Conservation (phyloP, 2,329 filamentous ascomycete species). For the Elsinoe australis region DNA sequence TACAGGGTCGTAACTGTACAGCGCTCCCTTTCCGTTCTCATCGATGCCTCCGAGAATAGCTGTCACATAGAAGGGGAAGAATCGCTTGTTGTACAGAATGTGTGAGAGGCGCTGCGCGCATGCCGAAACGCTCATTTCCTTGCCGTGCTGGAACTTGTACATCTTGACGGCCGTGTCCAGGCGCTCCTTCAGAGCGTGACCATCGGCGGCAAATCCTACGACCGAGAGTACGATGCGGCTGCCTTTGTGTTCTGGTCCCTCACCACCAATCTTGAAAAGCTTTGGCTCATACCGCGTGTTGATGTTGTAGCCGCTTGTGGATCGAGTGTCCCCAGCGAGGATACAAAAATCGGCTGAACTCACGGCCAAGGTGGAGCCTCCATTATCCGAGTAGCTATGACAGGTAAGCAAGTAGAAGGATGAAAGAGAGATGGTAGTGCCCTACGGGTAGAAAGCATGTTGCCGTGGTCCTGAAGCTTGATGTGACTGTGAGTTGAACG, state of each 20-base stretch:
- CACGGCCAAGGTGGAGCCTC: constrained; percentile 91
- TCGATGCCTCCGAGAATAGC: constrained; percentile 91
- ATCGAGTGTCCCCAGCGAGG: constrained; percentile 92
- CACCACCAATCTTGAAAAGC: constrained; percentile 93
- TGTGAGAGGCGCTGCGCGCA: constrained; percentile 93
- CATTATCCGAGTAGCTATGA: too few relatives aligned
- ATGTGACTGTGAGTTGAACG: constrained; percentile 47
- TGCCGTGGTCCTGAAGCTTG: constrained; percentile 48
- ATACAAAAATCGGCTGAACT: constrained; percentile 90
- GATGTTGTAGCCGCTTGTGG: constrained; percentile 96
- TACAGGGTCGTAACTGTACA: constrained; percentile 97
- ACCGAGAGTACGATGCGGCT: constrained; percentile 86
- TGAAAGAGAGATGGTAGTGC: too few relatives aligned
- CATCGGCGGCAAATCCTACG: constrained; percentile 92
- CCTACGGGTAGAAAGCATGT: constrained; percentile 90
- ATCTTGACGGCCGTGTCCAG: constrained; percentile 95
- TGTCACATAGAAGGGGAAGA: constrained; percentile 97
- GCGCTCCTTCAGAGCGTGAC: constrained; percentile 85
- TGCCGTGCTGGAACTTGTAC: constrained; percentile 97
- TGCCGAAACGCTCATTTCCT: constrained; percentile 87
- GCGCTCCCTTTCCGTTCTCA: constrained; percentile 84
- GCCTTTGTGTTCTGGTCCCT: constrained; percentile 74
- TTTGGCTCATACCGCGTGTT: constrained; percentile 94
- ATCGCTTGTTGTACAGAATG: constrained; percentile 93
- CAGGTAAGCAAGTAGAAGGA: too few relatives aligned